These are phyloP conservation scores for Diaporthe citrichinensis DNA, from an alignment of 2,329 filamentous ascomycete genomes.

Conservation along the genomic window DNA sequence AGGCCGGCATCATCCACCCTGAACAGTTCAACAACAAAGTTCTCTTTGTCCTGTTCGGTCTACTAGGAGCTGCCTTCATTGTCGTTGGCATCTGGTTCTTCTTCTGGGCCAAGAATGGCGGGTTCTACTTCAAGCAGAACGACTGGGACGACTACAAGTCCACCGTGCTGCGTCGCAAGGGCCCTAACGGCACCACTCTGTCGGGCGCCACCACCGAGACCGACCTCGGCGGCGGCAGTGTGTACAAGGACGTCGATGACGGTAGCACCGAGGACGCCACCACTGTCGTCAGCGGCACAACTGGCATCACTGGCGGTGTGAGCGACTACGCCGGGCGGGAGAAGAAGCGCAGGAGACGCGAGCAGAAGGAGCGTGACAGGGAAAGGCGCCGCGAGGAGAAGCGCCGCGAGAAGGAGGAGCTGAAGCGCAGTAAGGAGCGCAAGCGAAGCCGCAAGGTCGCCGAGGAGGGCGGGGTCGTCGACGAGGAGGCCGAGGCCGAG, in stretches of 20 bases:
- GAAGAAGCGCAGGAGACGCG: constrained; percentile 64
- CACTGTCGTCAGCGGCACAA: constrained; percentile 53
- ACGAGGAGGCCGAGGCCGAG: constrained; percentile 74
- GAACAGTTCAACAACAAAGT: constrained; percentile 75
- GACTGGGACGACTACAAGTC: constrained; percentile 99
- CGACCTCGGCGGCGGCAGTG: constrained; percentile 87
- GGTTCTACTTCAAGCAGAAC: constrained; percentile 85
- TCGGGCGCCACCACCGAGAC: constrained; percentile 87
- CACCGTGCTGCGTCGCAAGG: constrained; percentile 89
- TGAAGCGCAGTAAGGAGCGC: constrained; percentile 49
- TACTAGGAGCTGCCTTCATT: constrained; percentile 85
- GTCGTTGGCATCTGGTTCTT: constrained; percentile 93
- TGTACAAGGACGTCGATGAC: constrained; percentile 80
- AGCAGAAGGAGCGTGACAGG: constrained; percentile 67
- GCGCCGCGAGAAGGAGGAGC: constrained; percentile 52
- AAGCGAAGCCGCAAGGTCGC: constrained; percentile 60
- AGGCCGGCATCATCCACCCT: constrained; percentile 65
- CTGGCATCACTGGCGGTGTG: constrained; percentile 70
- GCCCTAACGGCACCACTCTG: constrained; percentile 89
- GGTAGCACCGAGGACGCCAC: constrained; percentile 56
- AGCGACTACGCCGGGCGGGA: constrained; percentile 70
- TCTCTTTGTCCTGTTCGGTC: constrained; percentile 87
- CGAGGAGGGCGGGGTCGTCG: constrained; percentile 74
- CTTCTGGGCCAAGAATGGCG: constrained; percentile 97
- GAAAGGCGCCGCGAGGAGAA: constrained; percentile 57